Evolutionary conservation across 495 filamentous ascomycete genomes (phyloP).

Genomic region (Daldinia grandis): DNA sequence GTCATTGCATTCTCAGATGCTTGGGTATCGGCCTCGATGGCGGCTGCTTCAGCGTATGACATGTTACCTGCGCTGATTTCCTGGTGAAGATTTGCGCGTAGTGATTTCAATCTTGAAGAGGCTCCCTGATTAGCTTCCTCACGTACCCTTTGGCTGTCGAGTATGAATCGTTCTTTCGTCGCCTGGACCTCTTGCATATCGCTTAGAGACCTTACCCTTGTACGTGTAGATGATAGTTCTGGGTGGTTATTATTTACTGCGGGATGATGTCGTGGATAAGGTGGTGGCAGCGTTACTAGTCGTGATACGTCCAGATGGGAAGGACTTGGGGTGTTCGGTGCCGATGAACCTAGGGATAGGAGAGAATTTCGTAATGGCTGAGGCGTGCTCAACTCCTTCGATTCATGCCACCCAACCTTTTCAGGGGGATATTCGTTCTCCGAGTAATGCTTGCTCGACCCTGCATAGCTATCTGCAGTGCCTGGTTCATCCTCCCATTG

Average conservation of each 20-base stretch:
- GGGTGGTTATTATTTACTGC: conserved; percentile 97
- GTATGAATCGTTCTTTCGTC: conserved; percentile 68
- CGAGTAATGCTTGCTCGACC: conserved; percentile 50
- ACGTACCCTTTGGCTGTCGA: conserved; percentile 53
- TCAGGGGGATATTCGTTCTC: conserved; percentile 81
- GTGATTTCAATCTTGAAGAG: conserved; percentile 52
- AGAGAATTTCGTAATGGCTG: conserved; percentile 50
- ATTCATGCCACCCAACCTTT: conserved; percentile 82
- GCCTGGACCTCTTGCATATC: conserved; percentile 76
- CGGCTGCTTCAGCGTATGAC: conserved; percentile 79
- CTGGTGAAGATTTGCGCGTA: conserved; percentile 70
- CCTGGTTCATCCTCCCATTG: conserved; percentile 61
- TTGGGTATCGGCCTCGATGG: conserved; percentile 72
- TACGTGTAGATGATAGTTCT: conserved; percentile 79
- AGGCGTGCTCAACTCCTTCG: conserved; percentile 51
- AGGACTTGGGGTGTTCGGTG: conserved; percentile 55
- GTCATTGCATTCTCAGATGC: conserved; percentile 67
- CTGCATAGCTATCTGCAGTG: conserved; percentile 47
- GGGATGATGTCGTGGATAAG: conserved; percentile 91
- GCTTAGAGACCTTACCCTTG: conserved; percentile 75
- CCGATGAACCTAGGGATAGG: conserved; percentile 48
- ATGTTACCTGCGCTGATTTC: conserved; percentile 79
- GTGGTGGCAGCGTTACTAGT: conserved; percentile 89
- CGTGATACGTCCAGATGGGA: conserved; percentile 83
- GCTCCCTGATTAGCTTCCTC: conserved; percentile 54